Evolutionary conservation across 352 stramenopile genomes (phyloP).

Genomic region (Phytophthora citrophthora): DNA sequence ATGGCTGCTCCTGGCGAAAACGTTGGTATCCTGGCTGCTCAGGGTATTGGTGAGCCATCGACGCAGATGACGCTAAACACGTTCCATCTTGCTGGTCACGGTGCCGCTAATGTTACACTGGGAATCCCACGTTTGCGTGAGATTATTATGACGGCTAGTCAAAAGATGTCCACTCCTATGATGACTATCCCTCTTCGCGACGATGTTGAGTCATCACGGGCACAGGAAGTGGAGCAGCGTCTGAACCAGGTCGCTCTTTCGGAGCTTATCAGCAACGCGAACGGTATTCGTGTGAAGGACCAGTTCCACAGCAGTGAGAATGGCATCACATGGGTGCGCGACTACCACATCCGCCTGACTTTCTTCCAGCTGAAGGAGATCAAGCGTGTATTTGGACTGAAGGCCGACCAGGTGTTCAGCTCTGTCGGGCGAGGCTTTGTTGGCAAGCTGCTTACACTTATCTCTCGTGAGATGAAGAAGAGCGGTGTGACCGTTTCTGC

Average conservation of each 20-base stretch:
- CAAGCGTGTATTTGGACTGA: constrained; percentile 94
- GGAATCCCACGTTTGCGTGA: constrained; percentile 99
- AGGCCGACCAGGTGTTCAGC: constrained; percentile 92
- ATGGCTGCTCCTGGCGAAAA: constrained; percentile 97
- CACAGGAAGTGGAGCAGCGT: constrained; percentile 83
- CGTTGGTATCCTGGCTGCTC: constrained; percentile 98
- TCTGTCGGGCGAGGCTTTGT: constrained; percentile 92
- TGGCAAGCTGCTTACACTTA: constrained; percentile 92
- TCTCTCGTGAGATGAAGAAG: constrained; percentile 95
- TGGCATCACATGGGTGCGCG: constrained; percentile 93
- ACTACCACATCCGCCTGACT: constrained; percentile 97
- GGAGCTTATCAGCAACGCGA: constrained; percentile 93
- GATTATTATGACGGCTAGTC: constrained; percentile 99
- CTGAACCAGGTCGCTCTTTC: constrained; percentile 95
- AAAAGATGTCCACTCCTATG: constrained; percentile 97
- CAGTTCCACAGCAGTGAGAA: constrained; percentile 90
- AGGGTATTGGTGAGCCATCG: constrained; percentile 99
- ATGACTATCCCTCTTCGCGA: constrained; percentile 97
- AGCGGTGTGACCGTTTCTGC: constrained; percentile 69
- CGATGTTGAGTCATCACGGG: constrained; percentile 51
- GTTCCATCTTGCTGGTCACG: constrained; percentile 99
- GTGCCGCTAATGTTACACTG: constrained; percentile 99
- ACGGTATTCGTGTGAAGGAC: constrained; percentile 94
- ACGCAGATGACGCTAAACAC: constrained; percentile 99
- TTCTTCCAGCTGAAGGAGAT: constrained; percentile 96